phyloP scores from a whole-genome alignment of 106 monocot genomes.

The Xerophyta viscosa region DNA sequence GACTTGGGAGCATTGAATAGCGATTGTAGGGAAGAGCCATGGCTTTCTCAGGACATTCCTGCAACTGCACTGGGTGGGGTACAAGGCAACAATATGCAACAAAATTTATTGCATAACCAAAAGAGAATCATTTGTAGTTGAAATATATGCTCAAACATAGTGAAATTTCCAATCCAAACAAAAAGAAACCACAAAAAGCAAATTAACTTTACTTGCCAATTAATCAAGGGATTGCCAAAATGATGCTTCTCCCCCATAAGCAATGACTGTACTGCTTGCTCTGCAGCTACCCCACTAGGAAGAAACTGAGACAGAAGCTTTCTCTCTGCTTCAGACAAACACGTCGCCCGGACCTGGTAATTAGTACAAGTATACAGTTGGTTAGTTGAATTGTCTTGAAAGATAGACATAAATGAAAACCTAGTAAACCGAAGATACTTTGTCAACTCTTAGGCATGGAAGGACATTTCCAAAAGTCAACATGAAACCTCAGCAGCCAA shows the following conservation, averaged over 20 bases:
- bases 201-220: slow-evolving; percentile 34
- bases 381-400: neutral
- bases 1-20: no score
- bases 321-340: slow-evolving; percentile 53
- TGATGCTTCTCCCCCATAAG: slow-evolving; percentile 54
- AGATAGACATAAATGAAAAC: neutral
- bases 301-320: slow-evolving; percentile 60
- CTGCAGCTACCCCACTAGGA: slow-evolving; percentile 31
- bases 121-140: no score
- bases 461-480: no score
- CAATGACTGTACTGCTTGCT: slow-evolving; percentile 36
- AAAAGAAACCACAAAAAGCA: neutral
- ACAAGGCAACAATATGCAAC: no score
- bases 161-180: neutral
- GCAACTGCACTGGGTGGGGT: no score
- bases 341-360: slow-evolving; percentile 47
- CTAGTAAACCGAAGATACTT: no score
- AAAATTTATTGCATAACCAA: no score
- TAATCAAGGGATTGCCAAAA: slow-evolving; percentile 55
- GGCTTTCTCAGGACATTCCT: no score
- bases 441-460: no score
- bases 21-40: no score
- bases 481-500: no score
- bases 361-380: neutral
- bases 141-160: no score